phyloP scores from a whole-genome alignment of 805 yeast genomes.

The Teunomyces barrocoloradensis region DNA sequence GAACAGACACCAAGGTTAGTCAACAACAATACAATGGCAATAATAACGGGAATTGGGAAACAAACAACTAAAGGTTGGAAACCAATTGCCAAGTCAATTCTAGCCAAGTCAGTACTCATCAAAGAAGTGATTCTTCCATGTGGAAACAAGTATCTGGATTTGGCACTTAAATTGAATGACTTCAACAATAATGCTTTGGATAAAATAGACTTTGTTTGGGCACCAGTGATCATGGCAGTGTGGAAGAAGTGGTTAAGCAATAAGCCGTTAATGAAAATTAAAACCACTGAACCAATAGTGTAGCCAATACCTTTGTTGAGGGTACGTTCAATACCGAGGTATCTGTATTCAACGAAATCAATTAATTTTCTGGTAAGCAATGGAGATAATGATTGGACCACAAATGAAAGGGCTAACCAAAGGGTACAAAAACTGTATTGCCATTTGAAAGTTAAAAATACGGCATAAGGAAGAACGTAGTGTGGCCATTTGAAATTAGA shows the following conservation, averaged over 20 bases:
- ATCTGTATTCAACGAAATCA: slow-evolving; percentile 55
- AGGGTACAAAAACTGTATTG: slow-evolving; percentile 41
- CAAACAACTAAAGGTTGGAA: slow-evolving; percentile 42
- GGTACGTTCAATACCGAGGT: slow-evolving; percentile 38
- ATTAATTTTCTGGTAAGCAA: slow-evolving; percentile 64
- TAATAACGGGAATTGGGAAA: slow-evolving; percentile 42
- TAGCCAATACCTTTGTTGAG: slow-evolving; percentile 70
- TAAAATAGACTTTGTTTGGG: slow-evolving; percentile 37
- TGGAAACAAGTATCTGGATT: slow-evolving; percentile 33
- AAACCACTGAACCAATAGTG: slow-evolving; percentile 62
- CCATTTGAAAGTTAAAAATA: slow-evolving; percentile 49
- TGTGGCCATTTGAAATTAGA: slow-evolving; percentile 39
- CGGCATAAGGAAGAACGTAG: slow-evolving; percentile 38
- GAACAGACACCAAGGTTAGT: slow-evolving; percentile 38
- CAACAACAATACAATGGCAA: slow-evolving; percentile 36
- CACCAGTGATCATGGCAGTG: slow-evolving; percentile 43
- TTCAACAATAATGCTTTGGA: slow-evolving; percentile 39
- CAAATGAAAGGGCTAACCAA: slow-evolving; percentile 46
- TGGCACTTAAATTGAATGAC: slow-evolving; percentile 36
- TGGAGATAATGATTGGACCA: slow-evolving; percentile 58
- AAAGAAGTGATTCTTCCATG: slow-evolving; percentile 41
- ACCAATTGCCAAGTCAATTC: slow-evolving; percentile 44
- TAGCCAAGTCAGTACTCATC: slow-evolving; percentile 42
- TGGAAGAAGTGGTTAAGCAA: slow-evolving; percentile 43
- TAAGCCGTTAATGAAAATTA: slow-evolving; percentile 46